Base-by-base conservation (phyloP, 1,284 basidiomycete species). In the Vanrija pseudolonga region DNA sequence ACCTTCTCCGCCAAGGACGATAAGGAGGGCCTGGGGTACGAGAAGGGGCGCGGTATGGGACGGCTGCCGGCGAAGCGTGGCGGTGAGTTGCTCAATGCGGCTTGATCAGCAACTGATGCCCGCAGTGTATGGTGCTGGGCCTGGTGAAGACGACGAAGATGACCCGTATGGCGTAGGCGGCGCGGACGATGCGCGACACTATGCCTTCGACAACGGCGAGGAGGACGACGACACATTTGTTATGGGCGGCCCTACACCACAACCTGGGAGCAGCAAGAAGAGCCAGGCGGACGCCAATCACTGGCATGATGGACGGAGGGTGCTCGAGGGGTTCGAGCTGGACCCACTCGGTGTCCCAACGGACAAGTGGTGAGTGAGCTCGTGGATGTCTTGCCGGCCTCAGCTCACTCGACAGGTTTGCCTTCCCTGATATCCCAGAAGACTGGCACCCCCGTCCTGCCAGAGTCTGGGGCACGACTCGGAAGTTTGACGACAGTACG, bases 371-470 rank as follows among this genome's bases (percentile, higher is more conserved):
- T 91, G 68, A 63, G 81, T 74, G 11, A n/a, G 26, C 26, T 46
- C 24, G 9, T 32, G 1, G 9, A 32, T 15, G n/a, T 9, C 24
- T 32, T 32, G 32, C 24, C 4, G 3, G 24, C 42, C 60, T 65
- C 44, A 28, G 44, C 61, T 65, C 41, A 69, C 50, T 8, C 3
- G 9, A 7, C 38, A 91, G 90, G 86, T 93, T 89, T 68, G 84
- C 85, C 1, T 74, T 89, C 23, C 87, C 89, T 0, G 84, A 89
- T 9, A 78, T 94, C 39, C 91, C 93, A 1, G 70, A 81, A 52
- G 87, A 83, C 17, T 98, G 95, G 95, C 82, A 79, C 59, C 89
- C 95, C 0, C 81, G 93, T 67, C 95, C 95, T 1, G 80, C 78
- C 19, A 77, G 83, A 23, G 82, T 97, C 0, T 96, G 90, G 91